Base-by-base conservation (phyloP, 2,329 filamentous ascomycete genomes). In the Domatiomyces globalis region DNA sequence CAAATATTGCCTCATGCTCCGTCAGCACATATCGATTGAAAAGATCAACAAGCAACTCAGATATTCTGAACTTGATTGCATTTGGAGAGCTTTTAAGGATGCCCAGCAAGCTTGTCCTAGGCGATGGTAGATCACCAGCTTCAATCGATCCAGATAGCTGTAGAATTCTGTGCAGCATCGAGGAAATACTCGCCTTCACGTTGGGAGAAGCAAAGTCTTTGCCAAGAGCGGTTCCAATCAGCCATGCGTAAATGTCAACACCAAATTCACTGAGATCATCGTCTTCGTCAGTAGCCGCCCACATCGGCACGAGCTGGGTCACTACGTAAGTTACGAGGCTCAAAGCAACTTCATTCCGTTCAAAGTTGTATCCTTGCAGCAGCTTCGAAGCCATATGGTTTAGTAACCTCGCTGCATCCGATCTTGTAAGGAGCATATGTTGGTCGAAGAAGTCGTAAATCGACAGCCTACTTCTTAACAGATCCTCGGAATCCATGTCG, bases 1-100 rank as follows among this genome's bases (percentile, higher is more conserved):
- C 75, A 56, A 95, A 87, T 12, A 96, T 79, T 5, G 81, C 78
- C 52, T 94, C 86, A 60, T 98, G 92, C 45, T 84, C 74, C 58
- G 83, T 84, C 1, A 95, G 74, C n/a, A 89, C 75, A 62, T 85
- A 96, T 1, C 85, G 75, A 10, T 80, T 77, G 65, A 98, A 98
- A 22, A 98, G 74, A 5, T 73, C 72, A 0, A 87, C 79, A 17
- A 96, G 71, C 2, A 76, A 75, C 51, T 79, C 72, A 0, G 84
- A 83, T 49, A 95, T 78, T 53, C 77, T 78, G 61, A 85, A 88
- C 61, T 94, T 92, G 46, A 92, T 83, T 9, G 73, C 66, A 61
- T 90, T 78, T 49, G 78, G 73, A 0, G 83, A 80, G 12, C 76
- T 72, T 43, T 76, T 71, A 6, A 96, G 71, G 19, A 96, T 78